Evolutionary conservation across 306 rosid genomes (phyloP).

Genomic region (Vigna angularis): DNA sequence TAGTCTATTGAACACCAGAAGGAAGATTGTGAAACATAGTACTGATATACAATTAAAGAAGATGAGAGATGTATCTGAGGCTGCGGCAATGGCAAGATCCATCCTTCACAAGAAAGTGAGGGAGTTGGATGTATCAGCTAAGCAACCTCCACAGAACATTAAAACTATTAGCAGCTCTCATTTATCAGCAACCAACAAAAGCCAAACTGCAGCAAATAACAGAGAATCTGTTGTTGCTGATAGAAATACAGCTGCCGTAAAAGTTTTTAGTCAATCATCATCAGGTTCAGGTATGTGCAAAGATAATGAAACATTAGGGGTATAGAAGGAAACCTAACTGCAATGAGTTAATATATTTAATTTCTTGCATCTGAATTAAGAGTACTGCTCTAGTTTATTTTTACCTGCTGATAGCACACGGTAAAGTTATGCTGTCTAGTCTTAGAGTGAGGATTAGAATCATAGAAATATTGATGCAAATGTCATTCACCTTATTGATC

Average conservation of each 20-base stretch:
- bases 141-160: constrained; percentile 50
- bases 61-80: constrained; percentile 70
- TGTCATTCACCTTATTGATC: constrained; percentile 43
- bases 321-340: constrained; percentile 24
- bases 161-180: constrained; percentile 48
- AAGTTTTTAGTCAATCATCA: constrained; percentile 44
- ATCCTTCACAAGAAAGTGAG: constrained; percentile 72
- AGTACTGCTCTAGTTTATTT: constrained; percentile 15
- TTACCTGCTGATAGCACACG: not conserved
- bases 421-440: constrained; percentile 27
- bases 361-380: constrained; percentile 24
- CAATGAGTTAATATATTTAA: not conserved
- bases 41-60: constrained; percentile 60
- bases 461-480: constrained; percentile 13
- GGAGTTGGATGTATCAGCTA: constrained; percentile 60
- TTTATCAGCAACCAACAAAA: constrained; percentile 42
- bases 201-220: constrained; percentile 38
- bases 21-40: constrained; percentile 66
- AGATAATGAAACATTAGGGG: constrained; percentile 37
- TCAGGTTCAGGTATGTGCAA: constrained; percentile 74
- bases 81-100: constrained; percentile 82
- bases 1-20: constrained; percentile 63
- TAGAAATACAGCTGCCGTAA: constrained; percentile 50
- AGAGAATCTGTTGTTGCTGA: constrained; percentile 46
- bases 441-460: not conserved